Conservation (phyloP, 495 filamentous ascomycete genomes). For the Lophium mytilinum region DNA sequence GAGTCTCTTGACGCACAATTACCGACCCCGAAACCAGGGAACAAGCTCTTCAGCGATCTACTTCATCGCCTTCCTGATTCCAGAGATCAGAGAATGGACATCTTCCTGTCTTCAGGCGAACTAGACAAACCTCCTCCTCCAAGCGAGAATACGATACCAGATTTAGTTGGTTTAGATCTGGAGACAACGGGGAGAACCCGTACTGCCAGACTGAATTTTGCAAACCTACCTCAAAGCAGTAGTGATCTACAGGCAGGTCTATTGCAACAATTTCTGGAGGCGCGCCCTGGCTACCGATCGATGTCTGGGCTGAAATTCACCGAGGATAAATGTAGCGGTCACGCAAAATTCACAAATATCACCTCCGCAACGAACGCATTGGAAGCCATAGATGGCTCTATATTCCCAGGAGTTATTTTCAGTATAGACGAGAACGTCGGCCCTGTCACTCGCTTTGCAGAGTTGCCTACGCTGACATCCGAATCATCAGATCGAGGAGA, state of each 20-base stretch:
- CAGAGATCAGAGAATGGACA: constrained; percentile 5
- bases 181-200: background rate
- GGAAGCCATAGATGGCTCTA: background rate
- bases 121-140: background rate
- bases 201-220: background rate
- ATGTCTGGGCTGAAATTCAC: constrained; percentile 6
- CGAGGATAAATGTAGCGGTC: constrained; percentile 2
- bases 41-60: constrained; percentile 8
- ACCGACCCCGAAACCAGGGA: background rate
- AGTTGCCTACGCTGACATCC: too few relatives aligned
- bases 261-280: constrained; percentile 1
- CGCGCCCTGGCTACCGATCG: constrained; percentile 1
- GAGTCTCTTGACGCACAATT: background rate
- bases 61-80: constrained; percentile 10
- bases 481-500: too few relatives aligned
- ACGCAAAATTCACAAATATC: constrained; percentile 2
- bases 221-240: too few relatives aligned
- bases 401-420: too few relatives aligned
- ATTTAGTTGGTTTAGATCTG: background rate
- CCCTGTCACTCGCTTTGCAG: too few relatives aligned
- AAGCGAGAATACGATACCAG: background rate
- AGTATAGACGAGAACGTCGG: too few relatives aligned
- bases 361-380: constrained; percentile 3
- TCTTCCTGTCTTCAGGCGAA: constrained; percentile 1
- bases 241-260: too few relatives aligned